A percentile compares a stretch with the other conserved stretches of the same genome.
Evolutionary conservation across 129 eudicot species (phyloP).

Genomic region (Escallonia rubra): DNA sequence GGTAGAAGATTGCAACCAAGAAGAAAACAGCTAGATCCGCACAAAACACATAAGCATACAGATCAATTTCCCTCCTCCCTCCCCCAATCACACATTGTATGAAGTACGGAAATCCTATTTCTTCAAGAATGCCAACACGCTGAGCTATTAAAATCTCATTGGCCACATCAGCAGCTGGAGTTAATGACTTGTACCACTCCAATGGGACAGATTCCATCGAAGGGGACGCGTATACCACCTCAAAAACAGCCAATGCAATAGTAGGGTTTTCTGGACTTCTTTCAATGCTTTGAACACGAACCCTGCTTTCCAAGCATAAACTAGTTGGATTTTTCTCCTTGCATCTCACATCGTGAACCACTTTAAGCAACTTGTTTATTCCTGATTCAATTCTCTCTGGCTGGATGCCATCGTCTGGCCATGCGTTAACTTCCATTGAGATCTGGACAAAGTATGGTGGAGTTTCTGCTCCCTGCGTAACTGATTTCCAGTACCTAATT

Average conservation of each 20-base stretch:
- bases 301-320: slow-evolving; percentile 31
- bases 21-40: slow-evolving; percentile 51
- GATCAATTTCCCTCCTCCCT: slow-evolving; percentile 51
- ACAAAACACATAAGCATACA: slow-evolving; percentile 47
- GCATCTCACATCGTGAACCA: slow-evolving; percentile 34
- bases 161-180: slow-evolving; percentile 61
- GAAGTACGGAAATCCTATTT: slow-evolving; percentile 39
- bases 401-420: slow-evolving; percentile 55
- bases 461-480: slow-evolving; percentile 52
- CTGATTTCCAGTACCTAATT: slow-evolving; percentile 41
- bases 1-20: slow-evolving; percentile 42
- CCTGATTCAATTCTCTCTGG: slow-evolving; percentile 55
- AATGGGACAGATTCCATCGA: slow-evolving; percentile 21
- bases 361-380: slow-evolving; percentile 30
- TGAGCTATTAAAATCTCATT: slow-evolving; percentile 42
- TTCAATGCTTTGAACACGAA: slow-evolving; percentile 56
- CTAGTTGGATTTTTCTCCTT: slow-evolving; percentile 22
- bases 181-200: slow-evolving; percentile 48
- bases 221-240: slow-evolving; percentile 46
- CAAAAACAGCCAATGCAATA: slow-evolving; percentile 48
- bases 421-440: slow-evolving; percentile 38
- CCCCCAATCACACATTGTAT: slow-evolving; percentile 44
- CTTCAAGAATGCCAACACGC: slow-evolving; percentile 22
- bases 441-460: slow-evolving; percentile 53
- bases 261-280: slow-evolving; percentile 32